These are phyloP conservation scores for Gracilaria gracilis DNA, from an alignment of 23 red algal species.

Conservation along the genomic window DNA sequence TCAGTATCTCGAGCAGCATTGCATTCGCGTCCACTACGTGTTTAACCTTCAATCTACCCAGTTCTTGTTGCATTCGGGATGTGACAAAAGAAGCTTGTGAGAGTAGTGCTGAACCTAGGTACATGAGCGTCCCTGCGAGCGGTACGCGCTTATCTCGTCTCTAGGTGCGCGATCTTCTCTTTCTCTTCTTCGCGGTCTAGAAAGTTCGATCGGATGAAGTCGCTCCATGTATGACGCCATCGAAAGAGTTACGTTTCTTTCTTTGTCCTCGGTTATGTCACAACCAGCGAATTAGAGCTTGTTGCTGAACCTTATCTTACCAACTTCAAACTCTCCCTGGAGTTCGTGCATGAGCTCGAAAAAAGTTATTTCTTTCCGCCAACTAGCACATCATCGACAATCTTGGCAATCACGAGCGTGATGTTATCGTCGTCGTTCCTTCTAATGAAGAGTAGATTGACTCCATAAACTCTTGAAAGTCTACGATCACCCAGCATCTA, in stretches of 20 bases:
- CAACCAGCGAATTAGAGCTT: conserved; percentile 6
- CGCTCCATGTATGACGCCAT: conserved; percentile 30
- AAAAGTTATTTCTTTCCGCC: not conserved
- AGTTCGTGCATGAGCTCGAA: not conserved
- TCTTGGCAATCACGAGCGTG: not conserved
- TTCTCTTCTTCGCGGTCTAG: conserved; percentile 6
- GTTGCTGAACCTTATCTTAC: not conserved
- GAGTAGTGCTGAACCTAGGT: conserved; percentile 9
- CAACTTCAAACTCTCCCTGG: conserved; percentile 13
- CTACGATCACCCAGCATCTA: conserved; percentile 11
- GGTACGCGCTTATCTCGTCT: not conserved
- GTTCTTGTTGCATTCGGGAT: conserved; percentile 35
- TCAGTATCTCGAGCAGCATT: conserved; percentile 45
- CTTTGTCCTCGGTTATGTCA: conserved; percentile 19
- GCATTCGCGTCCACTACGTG: not conserved
- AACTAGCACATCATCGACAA: conserved; percentile 35
- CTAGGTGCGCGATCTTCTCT: not conserved
- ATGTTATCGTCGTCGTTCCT: not conserved
- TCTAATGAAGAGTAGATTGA: conserved; percentile 13
- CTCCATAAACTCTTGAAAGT: conserved; percentile 16
- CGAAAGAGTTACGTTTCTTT: conserved; percentile 17
- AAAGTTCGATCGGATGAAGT: conserved; percentile 30
- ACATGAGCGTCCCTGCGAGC: conserved; percentile 23
- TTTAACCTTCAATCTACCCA: conserved; percentile 24
- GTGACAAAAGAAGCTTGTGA: not conserved